These are phyloP conservation scores for Zelonia costaricensis DNA, from an alignment of 208 protist genomes.

Conservation along the genomic window DNA sequence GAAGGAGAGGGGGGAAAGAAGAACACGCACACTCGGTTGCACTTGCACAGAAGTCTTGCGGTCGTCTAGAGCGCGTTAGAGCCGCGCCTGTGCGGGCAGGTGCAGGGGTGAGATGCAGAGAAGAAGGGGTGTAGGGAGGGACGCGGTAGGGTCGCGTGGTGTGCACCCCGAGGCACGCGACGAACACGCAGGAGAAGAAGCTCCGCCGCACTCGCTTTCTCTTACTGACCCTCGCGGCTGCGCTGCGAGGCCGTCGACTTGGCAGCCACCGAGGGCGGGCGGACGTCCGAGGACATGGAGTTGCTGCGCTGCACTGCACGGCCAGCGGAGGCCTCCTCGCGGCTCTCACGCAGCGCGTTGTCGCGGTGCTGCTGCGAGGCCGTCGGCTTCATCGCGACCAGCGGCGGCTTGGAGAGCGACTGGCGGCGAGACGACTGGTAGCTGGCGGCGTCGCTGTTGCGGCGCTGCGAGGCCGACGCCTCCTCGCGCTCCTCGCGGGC, in stretches of 20 bases:
- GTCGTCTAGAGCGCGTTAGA: no score
- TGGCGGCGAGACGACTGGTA: slow-evolving; percentile 42
- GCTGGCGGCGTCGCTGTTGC: slow-evolving; percentile 27
- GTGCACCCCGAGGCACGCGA: no score
- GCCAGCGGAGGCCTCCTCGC: slow-evolving; percentile 20
- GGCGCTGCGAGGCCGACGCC: slow-evolving; percentile 12
- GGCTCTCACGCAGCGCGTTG: slow-evolving; percentile 32
- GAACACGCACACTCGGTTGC: no score
- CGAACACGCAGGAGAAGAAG: no score
- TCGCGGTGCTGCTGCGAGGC: slow-evolving; percentile 47
- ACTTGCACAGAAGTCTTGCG: no score
- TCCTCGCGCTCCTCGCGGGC: slow-evolving; percentile 25
- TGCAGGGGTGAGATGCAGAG: no score
- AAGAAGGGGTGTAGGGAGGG: no score
- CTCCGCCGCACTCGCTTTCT: no score
- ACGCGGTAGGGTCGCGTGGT: no score
- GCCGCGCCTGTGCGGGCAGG: no score
- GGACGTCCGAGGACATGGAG: slow-evolving; percentile 28
- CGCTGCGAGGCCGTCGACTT: slow-evolving; percentile 32
- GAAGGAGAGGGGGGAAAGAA: no score
- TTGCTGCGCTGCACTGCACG: slow-evolving; percentile 20
- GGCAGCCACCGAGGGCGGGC: slow-evolving; percentile 18
- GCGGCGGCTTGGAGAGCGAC: slow-evolving; percentile 51
- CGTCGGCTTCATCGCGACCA: slow-evolving; percentile 55
- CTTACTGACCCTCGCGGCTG: slow-evolving; percentile 19